Evolutionary conservation across 306 rosid genomes (phyloP).

Genomic region (Trifolium fragiferum): DNA sequence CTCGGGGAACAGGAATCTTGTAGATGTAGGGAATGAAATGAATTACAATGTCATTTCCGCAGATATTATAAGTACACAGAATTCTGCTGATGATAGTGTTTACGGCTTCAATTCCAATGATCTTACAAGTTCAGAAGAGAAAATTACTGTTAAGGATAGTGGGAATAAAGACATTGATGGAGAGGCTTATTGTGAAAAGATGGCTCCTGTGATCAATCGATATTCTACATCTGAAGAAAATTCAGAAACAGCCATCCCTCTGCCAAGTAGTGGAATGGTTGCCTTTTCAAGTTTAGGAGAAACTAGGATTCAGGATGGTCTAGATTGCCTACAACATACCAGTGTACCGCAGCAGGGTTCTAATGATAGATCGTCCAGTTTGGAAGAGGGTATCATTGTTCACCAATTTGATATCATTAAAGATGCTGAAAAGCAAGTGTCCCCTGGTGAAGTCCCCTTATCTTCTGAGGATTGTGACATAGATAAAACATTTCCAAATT

Average conservation of each 20-base stretch:
- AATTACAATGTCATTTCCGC: slow-evolving; percentile 43
- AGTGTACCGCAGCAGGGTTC: slow-evolving; percentile 47
- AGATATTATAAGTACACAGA: slow-evolving; percentile 40
- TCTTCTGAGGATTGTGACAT: slow-evolving; percentile 51
- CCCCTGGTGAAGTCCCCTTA: slow-evolving; percentile 39
- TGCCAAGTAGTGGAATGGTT: slow-evolving; percentile 45
- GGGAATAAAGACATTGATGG: slow-evolving; percentile 43
- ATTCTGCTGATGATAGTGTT: slow-evolving; percentile 39
- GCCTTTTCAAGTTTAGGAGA: slow-evolving; percentile 48
- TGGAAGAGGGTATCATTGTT: slow-evolving; percentile 46
- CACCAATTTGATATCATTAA: slow-evolving; percentile 37
- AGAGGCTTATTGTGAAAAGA: slow-evolving; percentile 39
- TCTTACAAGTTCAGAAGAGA: slow-evolving; percentile 45
- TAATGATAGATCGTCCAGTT: slow-evolving; percentile 39
- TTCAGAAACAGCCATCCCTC: slow-evolving; percentile 38
- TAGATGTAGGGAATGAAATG: slow-evolving; percentile 44
- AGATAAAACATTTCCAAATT: slow-evolving; percentile 39
- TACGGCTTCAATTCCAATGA: slow-evolving; percentile 42
- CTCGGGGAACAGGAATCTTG: slow-evolving; percentile 41
- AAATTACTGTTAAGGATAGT: slow-evolving; percentile 40
- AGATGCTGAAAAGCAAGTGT: slow-evolving; percentile 42
- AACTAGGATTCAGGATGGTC: slow-evolving; percentile 44
- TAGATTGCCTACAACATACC: slow-evolving; percentile 43
- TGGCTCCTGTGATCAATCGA: slow-evolving; percentile 38
- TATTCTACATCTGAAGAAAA: slow-evolving; percentile 47